Evolutionary conservation across 1,284 basidiomycete species (phyloP).

Genomic region (Trichosporon coremiiforme): DNA sequence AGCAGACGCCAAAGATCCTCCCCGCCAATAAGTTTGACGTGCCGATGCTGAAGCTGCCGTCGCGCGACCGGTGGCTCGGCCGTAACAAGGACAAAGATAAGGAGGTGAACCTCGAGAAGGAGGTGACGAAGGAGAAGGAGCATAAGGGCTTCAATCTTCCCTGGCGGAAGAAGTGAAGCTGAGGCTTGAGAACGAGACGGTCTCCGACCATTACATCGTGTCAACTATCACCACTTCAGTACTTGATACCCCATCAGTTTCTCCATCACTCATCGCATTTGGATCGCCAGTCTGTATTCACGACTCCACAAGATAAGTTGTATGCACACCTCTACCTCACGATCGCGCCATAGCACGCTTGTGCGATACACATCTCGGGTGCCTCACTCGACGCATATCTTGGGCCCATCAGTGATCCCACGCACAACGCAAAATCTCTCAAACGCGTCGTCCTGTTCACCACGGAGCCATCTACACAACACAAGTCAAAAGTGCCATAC

Average conservation of each 20-base stretch:
- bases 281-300: neutral
- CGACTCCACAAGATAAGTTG: neutral
- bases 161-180: constrained; percentile 4
- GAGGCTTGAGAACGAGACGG: too few relatives aligned
- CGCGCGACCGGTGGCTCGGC: constrained; percentile 8
- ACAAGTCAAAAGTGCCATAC: too few relatives aligned
- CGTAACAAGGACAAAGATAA: constrained; percentile 24
- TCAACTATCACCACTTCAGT: neutral
- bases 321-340: neutral
- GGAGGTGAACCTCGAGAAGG: constrained; percentile 14
- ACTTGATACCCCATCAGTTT: neutral
- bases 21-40: neutral
- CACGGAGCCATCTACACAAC: too few relatives aligned
- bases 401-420: too few relatives aligned
- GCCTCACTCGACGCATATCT: too few relatives aligned
- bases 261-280: neutral
- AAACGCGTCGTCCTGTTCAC: too few relatives aligned
- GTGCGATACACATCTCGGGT: too few relatives aligned
- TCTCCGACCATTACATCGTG: neutral
- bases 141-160: constrained; percentile 9
- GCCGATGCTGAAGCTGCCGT: constrained; percentile 12
- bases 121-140: constrained; percentile 9
- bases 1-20: neutral
- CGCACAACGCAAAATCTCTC: too few relatives aligned
- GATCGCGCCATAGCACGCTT: neutral